Conservation (phyloP, 495 filamentous ascomycete genomes). For the Letharia columbiana region DNA sequence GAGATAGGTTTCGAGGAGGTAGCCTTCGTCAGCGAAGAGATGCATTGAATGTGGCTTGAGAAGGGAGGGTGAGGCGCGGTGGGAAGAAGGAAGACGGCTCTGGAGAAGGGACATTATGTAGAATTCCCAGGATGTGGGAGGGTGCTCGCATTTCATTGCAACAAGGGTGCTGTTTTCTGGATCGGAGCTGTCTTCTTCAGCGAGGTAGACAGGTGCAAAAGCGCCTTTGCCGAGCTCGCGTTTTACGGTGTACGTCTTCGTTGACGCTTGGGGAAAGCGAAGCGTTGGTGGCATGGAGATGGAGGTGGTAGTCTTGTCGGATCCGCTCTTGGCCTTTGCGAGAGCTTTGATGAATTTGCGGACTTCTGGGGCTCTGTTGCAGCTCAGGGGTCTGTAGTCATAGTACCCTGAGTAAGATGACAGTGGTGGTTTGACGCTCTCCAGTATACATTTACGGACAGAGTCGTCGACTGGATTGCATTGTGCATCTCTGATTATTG, state of each 20-base stretch:
- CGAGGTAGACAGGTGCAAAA: conserved; percentile 88
- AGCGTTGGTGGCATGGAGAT: conserved; percentile 54
- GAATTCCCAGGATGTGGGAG: conserved; percentile 88
- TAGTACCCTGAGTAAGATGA: conserved; percentile 68
- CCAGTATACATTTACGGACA: conserved; percentile 65
- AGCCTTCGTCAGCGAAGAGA: conserved; percentile 75
- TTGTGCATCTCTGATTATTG: conserved; percentile 68
- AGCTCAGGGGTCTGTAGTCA: conserved; percentile 50
- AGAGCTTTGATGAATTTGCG: conserved; percentile 65
- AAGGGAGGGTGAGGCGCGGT: conserved; percentile 64
- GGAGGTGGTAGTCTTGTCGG: conserved; percentile 50
- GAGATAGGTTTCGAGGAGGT: conserved; percentile 78
- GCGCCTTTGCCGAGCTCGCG: conserved; percentile 89
- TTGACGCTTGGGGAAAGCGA: conserved; percentile 50
- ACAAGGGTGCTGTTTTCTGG: conserved; percentile 54
- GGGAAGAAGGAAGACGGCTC: conserved; percentile 55
- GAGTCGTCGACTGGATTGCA: conserved; percentile 80
- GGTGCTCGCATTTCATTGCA: conserved; percentile 88
- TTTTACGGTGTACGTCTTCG: conserved; percentile 61
- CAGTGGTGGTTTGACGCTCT: conserved; percentile 60
- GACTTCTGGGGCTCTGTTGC: conserved; percentile 61
- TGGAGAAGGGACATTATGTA: conserved; percentile 84
- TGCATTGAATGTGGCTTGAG: conserved; percentile 80
- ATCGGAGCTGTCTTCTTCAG: conserved; percentile 41
- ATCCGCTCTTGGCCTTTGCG: conserved; percentile 51